A percentile compares a stretch with the other conserved stretches of the same genome.
Conservation (phyloP, 2,329 filamentous ascomycete species). For the Fusarium sp. region DNA sequence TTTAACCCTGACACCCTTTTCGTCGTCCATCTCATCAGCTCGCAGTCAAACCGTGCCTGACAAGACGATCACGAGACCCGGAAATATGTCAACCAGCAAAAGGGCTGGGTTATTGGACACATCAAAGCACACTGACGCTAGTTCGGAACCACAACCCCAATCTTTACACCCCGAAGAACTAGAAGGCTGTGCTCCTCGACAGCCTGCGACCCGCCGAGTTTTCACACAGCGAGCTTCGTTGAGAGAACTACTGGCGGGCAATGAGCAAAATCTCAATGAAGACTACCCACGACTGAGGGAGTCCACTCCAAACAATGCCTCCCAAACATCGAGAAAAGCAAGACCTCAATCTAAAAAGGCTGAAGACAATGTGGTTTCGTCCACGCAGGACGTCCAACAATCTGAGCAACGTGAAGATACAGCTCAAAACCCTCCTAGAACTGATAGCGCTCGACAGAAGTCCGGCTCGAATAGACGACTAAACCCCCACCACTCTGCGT, state of each 20-base stretch:
- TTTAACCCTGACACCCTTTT: slow-evolving; percentile 47
- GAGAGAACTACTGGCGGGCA: slow-evolving; percentile 27
- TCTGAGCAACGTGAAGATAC: neutral
- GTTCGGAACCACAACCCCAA: slow-evolving; percentile 38
- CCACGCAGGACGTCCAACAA: neutral
- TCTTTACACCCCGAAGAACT: neutral
- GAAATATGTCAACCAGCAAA: neutral
- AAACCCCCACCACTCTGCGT: neutral
- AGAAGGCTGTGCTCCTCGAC: neutral
- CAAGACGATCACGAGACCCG: slow-evolving; percentile 28
- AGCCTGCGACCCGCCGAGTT: slow-evolving; percentile 14
- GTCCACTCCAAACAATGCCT: neutral
- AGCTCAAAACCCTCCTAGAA: neutral
- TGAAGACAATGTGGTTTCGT: neutral
- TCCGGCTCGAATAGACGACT: neutral
- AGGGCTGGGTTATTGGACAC: neutral
- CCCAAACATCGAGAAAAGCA: neutral
- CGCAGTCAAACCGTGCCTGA: slow-evolving; percentile 38
- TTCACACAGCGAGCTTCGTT: slow-evolving; percentile 32
- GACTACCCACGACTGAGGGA: slow-evolving; percentile 1
- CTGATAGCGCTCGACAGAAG: neutral
- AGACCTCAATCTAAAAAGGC: neutral
- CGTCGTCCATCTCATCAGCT: slow-evolving; percentile 23
- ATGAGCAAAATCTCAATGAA: slow-evolving; percentile 14
- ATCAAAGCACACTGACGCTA: neutral